These are phyloP conservation scores for Excoecaria cochinchinensis DNA, from an alignment of 345 rosid genomes.

Conservation along the genomic window DNA sequence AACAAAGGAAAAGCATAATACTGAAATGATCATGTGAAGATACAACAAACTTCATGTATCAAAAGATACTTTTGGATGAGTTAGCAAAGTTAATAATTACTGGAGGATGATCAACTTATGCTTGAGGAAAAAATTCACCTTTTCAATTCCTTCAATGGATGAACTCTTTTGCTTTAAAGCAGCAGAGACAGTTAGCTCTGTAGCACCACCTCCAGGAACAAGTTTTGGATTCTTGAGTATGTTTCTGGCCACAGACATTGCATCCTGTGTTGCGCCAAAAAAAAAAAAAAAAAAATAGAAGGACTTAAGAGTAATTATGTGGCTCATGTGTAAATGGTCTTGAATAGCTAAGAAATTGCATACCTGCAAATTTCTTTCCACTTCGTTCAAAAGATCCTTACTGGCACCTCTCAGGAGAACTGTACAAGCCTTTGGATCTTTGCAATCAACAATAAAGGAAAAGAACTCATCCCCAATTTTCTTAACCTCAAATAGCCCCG, in stretches of 20 bases:
- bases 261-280: slow-evolving; percentile 53
- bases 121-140: slow-evolving; percentile 40
- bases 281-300: neutral
- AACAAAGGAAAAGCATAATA: neutral
- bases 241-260: slow-evolving; percentile 93
- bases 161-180: slow-evolving; percentile 90
- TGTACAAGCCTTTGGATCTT: slow-evolving; percentile 93
- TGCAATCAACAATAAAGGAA: slow-evolving; percentile 83
- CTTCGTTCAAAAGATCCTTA: slow-evolving; percentile 95
- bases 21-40: neutral
- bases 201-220: slow-evolving; percentile 94
- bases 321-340: neutral
- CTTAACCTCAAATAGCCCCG: slow-evolving; percentile 92
- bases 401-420: slow-evolving; percentile 95
- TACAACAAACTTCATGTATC: neutral
- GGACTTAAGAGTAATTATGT: neutral
- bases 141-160: slow-evolving; percentile 86
- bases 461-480: slow-evolving; percentile 95
- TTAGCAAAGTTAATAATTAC: neutral
- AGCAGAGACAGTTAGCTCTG: slow-evolving; percentile 90
- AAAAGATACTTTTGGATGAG: neutral
- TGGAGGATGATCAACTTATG: neutral
- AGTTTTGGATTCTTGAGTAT: slow-evolving; percentile 92
- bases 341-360: neutral
- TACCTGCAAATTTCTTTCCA: slow-evolving; percentile 96